Conservation (phyloP, 1,284 basidiomycete species). For the Ceratobasidium sp. region DNA sequence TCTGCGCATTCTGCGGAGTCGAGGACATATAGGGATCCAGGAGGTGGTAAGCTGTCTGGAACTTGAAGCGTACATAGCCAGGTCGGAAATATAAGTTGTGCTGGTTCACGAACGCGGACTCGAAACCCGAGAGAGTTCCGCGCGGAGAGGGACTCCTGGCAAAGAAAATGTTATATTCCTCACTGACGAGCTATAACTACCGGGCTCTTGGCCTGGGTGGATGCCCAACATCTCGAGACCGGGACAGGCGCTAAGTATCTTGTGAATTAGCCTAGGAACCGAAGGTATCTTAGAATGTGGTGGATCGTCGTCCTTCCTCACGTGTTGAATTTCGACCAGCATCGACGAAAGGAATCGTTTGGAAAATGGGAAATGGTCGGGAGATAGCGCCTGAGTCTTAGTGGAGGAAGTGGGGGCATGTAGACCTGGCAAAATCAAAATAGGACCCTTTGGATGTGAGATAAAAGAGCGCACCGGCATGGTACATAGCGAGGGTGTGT, state of each 20-base stretch:
- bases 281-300: background rate
- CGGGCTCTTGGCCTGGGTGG: background rate
- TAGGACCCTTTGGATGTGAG: no score
- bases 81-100: background rate
- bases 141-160: background rate
- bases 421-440: no score
- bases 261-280: background rate
- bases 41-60: background rate
- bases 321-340: background rate
- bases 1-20: background rate
- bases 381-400: no score
- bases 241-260: background rate
- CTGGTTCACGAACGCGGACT: constrained; percentile 6
- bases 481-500: no score
- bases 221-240: background rate
- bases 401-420: no score
- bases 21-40: background rate
- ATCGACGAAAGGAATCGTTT: background rate
- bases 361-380: no score
- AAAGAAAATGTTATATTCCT: background rate
- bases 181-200: background rate
- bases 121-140: background rate
- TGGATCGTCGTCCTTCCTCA: no score
- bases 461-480: no score
- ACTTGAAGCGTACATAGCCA: background rate